Base-by-base conservation (phyloP, 176 grass and related monocot species). In the Carex myosuroides region DNA sequence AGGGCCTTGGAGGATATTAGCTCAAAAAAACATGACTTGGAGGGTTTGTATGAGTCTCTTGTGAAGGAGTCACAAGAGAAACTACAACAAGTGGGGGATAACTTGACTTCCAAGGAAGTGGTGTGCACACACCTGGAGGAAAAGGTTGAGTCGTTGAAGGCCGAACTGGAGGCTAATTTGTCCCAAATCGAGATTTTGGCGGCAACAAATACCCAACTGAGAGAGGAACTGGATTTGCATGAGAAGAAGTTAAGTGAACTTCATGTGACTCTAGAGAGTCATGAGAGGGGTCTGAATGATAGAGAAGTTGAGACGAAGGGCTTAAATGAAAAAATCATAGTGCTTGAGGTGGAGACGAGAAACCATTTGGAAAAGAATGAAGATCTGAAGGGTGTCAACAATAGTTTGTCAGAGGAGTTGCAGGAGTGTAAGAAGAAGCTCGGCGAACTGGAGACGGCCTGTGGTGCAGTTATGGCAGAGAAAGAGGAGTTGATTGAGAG, bases 21-120 rank as follows among this genome's bases (percentile, higher is more conserved):
- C 79, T 89, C 89, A 58, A 94, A 92, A 90, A 98, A 90, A 78
- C 56, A 90, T 46, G 90, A 97, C 58, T 79, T 92, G 64, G 90
- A 94, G 68, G 44, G 85, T 79, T 59, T 92, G 50, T 91, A 94
- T 54, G 89, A 92, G 59, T 91, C 90, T 79, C 86, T 97, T 64
- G 79, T 91, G 68, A 93, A 94, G 88, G 94, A 97, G 63, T 91
- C 94, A 79, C 88, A 92, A 79, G 66, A 50, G 77, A 97, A 94
- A 81, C 85, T 94, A 48, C 85, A 90, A 78, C 76, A 91, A 75
- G 86, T 88, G 24, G 84, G 61, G 6, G 80, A 84, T 13, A 90
- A 81, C 84, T 87, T 94, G 16, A 71, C 65, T 77, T 84, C 86
- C 59, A 94, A 94, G 92, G 87, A 94, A 66, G 64, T 48, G 53